A percentile compares a stretch with the other conserved stretches of the same genome.
Evolutionary conservation across 1,284 basidiomycete species (phyloP).

Genomic region (Melampsora larici-populina): DNA sequence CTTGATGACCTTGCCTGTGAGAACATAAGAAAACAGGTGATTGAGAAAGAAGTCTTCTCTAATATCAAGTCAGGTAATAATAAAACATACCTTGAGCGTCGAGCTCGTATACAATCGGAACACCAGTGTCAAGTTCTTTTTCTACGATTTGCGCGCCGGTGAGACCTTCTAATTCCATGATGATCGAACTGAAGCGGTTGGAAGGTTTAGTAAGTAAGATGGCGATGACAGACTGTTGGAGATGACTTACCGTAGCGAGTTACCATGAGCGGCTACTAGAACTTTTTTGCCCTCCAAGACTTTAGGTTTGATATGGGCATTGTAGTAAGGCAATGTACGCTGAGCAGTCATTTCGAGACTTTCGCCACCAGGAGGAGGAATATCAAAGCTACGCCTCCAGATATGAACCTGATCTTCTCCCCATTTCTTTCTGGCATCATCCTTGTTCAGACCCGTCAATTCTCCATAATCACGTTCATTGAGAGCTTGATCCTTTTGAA

Average conservation of each 20-base stretch:
- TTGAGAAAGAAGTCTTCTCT: too few species aligned
- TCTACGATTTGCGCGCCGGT: slow-evolving; percentile 55
- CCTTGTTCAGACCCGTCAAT: slow-evolving; percentile 44
- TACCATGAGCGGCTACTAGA: slow-evolving; percentile 56
- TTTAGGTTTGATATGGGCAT: slow-evolving; percentile 54
- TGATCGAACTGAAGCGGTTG: slow-evolving; percentile 50
- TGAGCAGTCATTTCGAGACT: slow-evolving; percentile 56
- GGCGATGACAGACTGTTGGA: neutral
- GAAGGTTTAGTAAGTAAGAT: neutral
- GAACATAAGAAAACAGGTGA: too few species aligned
- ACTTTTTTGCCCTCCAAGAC: slow-evolving; percentile 55
- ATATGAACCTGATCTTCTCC: slow-evolving; percentile 58
- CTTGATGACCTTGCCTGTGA: too few species aligned
- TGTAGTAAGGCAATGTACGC: slow-evolving; percentile 56
- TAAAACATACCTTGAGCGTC: slow-evolving; percentile 50
- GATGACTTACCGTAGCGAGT: slow-evolving; percentile 51
- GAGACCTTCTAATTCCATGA: slow-evolving; percentile 55
- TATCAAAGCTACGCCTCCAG: slow-evolving; percentile 54
- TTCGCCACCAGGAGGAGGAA: slow-evolving; percentile 56
- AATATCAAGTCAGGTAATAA: neutral
- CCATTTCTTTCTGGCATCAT: slow-evolving; percentile 55
- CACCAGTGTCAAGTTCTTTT: slow-evolving; percentile 56
- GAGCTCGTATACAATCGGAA: slow-evolving; percentile 57
- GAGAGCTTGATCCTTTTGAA: slow-evolving; percentile 55
- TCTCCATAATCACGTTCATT: slow-evolving; percentile 56